Evolutionary conservation across 345 rosid species (phyloP).

Genomic region (Linum usitatissimum): DNA sequence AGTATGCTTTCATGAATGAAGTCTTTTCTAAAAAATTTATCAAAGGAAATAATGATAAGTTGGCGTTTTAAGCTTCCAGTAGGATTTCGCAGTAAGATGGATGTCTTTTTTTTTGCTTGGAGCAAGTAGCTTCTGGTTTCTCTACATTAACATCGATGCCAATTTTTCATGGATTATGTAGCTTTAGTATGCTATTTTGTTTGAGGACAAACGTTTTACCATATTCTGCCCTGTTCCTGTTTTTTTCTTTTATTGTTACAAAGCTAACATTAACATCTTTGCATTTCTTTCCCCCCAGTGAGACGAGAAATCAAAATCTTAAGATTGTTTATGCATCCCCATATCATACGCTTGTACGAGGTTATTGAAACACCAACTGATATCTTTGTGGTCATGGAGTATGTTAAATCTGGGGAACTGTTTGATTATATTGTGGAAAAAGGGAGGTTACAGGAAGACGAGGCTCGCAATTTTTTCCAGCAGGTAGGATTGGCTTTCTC

Average conservation of each 20-base stretch:
- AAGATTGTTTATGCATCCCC: conserved; percentile 95
- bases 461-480: conserved; percentile 85
- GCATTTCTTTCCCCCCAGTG: conserved; percentile 36
- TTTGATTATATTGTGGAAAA: conserved; percentile 91
- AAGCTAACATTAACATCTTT: background rate
- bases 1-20: background rate
- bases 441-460: conserved; percentile 85
- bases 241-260: too few species aligned
- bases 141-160: background rate
- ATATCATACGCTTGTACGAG: conserved; percentile 81
- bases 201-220: background rate
- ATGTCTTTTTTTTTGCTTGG: too few species aligned
- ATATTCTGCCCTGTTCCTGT: background rate
- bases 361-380: conserved; percentile 78
- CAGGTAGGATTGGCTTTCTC: conserved; percentile 42
- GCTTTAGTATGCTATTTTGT: background rate
- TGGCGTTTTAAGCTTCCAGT: background rate
- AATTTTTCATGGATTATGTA: background rate
- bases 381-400: conserved; percentile 83
- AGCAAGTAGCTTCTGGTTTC: too few species aligned
- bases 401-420: conserved; percentile 88
- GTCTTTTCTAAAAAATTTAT: background rate
- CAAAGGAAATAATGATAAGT: background rate
- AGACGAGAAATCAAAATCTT: conserved; percentile 83
- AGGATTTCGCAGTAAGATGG: background rate